These are phyloP conservation scores for Neocucurbitaria cava DNA, from an alignment of 2,329 filamentous ascomycete species.

Conservation along the genomic window DNA sequence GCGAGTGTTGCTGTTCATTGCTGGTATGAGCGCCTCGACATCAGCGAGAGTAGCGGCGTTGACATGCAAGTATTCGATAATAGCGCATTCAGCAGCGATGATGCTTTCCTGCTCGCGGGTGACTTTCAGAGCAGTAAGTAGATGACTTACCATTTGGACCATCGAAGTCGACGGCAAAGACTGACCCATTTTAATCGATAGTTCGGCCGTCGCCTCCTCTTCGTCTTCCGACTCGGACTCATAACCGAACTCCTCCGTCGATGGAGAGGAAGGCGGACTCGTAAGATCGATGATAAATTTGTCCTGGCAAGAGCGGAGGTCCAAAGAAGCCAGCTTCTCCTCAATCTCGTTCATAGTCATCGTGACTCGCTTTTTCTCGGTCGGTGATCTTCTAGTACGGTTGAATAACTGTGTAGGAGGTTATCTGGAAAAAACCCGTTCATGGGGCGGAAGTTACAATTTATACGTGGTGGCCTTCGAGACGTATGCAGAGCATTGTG, in stretches of 20 bases:
- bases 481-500: neutral
- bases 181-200: neutral
- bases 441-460: neutral
- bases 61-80: constrained; percentile 4
- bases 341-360: neutral
- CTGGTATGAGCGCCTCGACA: constrained; percentile 6
- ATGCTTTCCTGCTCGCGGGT: neutral
- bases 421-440: neutral
- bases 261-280: neutral
- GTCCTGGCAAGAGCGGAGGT: neutral
- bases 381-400: neutral
- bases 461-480: neutral
- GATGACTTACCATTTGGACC: neutral
- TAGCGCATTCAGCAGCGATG: neutral
- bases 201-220: neutral
- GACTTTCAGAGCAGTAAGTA: neutral
- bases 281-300: constrained; percentile 1
- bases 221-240: neutral
- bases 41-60: constrained; percentile 1
- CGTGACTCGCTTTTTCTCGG: neutral
- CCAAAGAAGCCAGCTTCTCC: neutral
- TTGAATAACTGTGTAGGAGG: neutral
- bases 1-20: neutral
- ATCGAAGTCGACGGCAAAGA: neutral
- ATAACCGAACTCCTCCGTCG: neutral